A percentile compares a stretch with the other conserved stretches of the same genome.
Evolutionary conservation across 148 eudicot genomes (phyloP).

Genomic region (Camellia lanceoleosa): DNA sequence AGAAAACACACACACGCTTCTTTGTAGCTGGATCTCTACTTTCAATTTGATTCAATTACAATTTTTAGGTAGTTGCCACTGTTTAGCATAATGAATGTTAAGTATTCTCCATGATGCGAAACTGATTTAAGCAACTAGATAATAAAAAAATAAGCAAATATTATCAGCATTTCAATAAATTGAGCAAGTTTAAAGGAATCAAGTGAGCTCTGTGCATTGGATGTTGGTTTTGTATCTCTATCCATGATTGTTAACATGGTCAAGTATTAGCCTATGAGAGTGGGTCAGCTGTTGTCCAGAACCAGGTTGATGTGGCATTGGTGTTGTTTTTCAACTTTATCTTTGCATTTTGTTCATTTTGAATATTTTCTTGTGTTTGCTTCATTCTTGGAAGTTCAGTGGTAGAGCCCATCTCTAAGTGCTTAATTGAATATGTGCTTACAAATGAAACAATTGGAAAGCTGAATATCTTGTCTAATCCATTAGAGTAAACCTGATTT

Average conservation of each 20-base stretch:
- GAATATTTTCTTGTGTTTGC: background rate
- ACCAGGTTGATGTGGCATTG: background rate
- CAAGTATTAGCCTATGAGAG: background rate
- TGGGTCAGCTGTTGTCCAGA: background rate
- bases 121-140: background rate
- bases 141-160: background rate
- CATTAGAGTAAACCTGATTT: background rate
- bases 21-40: background rate
- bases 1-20: background rate
- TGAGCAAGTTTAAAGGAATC: background rate
- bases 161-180: background rate
- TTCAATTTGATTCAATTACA: background rate
- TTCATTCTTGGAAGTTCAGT: background rate
- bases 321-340: background rate
- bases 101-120: background rate
- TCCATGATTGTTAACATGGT: background rate
- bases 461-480: background rate
- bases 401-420: background rate
- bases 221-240: background rate
- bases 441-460: background rate
- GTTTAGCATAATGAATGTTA: background rate
- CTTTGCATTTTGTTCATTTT: background rate
- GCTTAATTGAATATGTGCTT: background rate
- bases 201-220: background rate
- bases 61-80: background rate